Base-by-base conservation (phyloP, 2,329 filamentous ascomycete species). In the Xylaria sp. region DNA sequence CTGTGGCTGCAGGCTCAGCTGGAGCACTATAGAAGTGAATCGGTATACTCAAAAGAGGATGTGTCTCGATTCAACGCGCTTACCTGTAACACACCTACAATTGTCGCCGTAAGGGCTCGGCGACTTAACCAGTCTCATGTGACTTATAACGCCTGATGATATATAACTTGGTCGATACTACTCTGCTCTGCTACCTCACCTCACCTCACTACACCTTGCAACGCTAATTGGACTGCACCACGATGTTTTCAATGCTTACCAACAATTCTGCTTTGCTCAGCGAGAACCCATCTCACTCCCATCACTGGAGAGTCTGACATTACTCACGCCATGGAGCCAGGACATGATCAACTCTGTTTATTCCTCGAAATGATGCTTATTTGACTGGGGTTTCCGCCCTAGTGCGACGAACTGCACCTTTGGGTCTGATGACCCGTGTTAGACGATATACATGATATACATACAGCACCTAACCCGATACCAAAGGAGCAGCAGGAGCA, bases 91-190 rank as follows among this genome's bases (percentile, higher is more conserved):
- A 36, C 23, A 33, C 55, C 23, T 43, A 25, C 23, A 28, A 13
- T 18, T 46, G 39, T 52, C 36, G 46, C 31, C 43, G 48, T 13
- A 15, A 39, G 25, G 46, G 46, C 57, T 20, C 39, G 15, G 46
- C 39, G n/a, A 56, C 48, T 57, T 48, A 57, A 23, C 51, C 60
- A 52, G 62, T 41, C 55, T 62, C 52, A 49, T 59, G 43, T 55
- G 52, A 59, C 46, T 31, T 55, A 36, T 46, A 48, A 36, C 36
- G 54, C 52, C 58, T 56, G 15, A 49, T 33, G 18, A 49, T n/a
- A 59, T 4, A 23, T 46, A 18, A 46, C 31, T 56, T 52, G 46
- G 49, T 33, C n/a, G 48, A 64, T 69, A 56, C 55, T 67, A 63
- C 55, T 48, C 6, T 55, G 10, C 28, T 36, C n/a, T 33, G n/a